Conservation (phyloP, 192 early-diverging fungal species). For the Martensiomyces pterosporus region DNA sequence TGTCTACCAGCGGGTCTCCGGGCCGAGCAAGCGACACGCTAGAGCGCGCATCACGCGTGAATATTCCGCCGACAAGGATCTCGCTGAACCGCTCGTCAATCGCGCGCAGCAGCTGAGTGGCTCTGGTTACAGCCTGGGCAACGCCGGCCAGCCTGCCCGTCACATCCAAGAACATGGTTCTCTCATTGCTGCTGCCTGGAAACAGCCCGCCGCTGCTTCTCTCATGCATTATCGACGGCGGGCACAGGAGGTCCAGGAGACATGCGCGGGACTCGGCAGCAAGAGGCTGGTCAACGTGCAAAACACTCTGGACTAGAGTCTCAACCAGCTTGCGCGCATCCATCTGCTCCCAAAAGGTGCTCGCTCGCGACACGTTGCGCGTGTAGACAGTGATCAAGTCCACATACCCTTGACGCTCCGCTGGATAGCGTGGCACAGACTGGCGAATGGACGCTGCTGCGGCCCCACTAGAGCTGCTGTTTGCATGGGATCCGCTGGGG, state of each 20-base stretch:
- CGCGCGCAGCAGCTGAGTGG: constrained; percentile 37
- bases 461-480: not conserved
- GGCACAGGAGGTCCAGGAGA: constrained; percentile 31
- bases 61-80: constrained; percentile 42
- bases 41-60: constrained; percentile 27
- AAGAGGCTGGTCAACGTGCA: constrained; percentile 84
- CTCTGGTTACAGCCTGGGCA: constrained; percentile 21
- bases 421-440: constrained; percentile 18
- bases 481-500: not conserved
- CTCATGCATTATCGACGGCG: too few species aligned
- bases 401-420: constrained; percentile 41
- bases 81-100: constrained; percentile 38
- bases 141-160: constrained; percentile 19
- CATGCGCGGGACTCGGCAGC: constrained; percentile 52
- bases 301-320: constrained; percentile 71
- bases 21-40: constrained; percentile 35
- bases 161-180: constrained; percentile 15
- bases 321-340: constrained; percentile 65
- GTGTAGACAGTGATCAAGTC: constrained; percentile 36
- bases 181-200: not conserved
- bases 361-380: constrained; percentile 27
- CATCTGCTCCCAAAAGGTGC: constrained; percentile 51
- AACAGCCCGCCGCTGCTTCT: too few species aligned
- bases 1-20: constrained; percentile 29
- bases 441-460: constrained; percentile 25